A percentile compares a stretch with the other conserved stretches of the same genome.
Evolutionary conservation across 495 filamentous ascomycete genomes (phyloP).

Genomic region (Hypoxylon trugodes): DNA sequence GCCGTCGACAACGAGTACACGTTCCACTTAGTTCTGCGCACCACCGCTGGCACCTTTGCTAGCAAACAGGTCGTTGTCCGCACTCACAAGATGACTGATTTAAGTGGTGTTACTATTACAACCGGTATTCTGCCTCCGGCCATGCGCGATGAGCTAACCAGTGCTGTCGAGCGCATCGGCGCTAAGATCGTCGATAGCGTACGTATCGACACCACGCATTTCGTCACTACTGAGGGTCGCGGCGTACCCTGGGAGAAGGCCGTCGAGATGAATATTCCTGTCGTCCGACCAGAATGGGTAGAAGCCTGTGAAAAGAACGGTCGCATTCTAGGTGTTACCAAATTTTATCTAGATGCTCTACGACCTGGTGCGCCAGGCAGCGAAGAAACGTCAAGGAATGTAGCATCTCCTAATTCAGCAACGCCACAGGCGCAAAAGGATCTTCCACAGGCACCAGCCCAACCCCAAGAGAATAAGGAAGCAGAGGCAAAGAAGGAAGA

Average conservation of each 20-base stretch:
- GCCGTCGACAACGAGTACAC: constrained; percentile 94
- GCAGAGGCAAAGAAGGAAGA: constrained; percentile 37
- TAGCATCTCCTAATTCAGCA: constrained; percentile 29
- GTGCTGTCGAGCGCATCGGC: constrained; percentile 85
- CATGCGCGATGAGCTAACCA: constrained; percentile 74
- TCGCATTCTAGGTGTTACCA: constrained; percentile 90
- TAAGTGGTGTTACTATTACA: constrained; percentile 95
- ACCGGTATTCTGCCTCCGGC: constrained; percentile 83
- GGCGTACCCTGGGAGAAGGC: constrained; percentile 94
- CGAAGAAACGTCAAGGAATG: constrained; percentile 40
- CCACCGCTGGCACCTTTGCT: constrained; percentile 84
- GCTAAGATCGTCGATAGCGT: constrained; percentile 91
- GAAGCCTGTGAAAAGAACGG: constrained; percentile 93
- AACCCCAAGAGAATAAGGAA: constrained; percentile 33
- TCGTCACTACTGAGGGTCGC: constrained; percentile 95
- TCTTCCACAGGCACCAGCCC: constrained; percentile 44
- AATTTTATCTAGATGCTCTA: constrained; percentile 89
- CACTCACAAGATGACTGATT: constrained; percentile 99
- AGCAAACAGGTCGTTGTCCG: constrained; percentile 85
- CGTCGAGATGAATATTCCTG: constrained; percentile 96
- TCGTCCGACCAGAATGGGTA: constrained; percentile 98
- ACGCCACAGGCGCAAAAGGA: constrained; percentile 46
- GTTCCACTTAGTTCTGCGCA: constrained; percentile 92
- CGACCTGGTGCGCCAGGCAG: constrained; percentile 47
- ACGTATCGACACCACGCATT: constrained; percentile 97